These are phyloP conservation scores for Leishmania lainsoni DNA, from an alignment of 208 protist species.

Conservation along the genomic window DNA sequence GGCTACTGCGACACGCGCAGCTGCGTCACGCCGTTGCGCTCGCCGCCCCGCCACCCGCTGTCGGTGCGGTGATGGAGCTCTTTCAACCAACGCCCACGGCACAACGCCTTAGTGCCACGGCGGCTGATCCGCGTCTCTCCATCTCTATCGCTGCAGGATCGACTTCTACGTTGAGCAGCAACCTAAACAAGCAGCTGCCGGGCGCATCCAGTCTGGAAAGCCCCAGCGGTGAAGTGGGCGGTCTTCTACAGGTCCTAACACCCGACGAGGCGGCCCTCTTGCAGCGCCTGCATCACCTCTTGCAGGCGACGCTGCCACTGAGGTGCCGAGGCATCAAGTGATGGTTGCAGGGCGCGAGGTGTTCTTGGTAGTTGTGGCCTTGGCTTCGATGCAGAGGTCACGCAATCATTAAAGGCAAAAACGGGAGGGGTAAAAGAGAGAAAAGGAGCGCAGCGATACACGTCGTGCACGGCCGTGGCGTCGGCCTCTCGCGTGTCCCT, in stretches of 20 bases:
- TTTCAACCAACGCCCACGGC: neutral
- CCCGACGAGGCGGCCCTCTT: conserved; percentile 2
- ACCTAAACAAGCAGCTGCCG: no score
- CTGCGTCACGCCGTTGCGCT: conserved; percentile 15
- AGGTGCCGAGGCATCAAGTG: neutral
- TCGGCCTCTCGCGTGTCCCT: neutral
- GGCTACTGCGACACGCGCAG: conserved; percentile 3
- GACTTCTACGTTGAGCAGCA: neutral
- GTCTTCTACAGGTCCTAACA: neutral
- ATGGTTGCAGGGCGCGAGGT: neutral
- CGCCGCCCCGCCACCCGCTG: neutral
- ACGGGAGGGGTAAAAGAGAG: neutral
- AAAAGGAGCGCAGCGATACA: neutral
- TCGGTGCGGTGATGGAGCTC: conserved; percentile 5
- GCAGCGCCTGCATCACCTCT: conserved; percentile 4
- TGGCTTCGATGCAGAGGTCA: neutral
- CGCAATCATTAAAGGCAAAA: neutral
- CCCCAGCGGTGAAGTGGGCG: neutral
- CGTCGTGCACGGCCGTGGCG: neutral
- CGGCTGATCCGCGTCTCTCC: neutral
- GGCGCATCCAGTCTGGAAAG: neutral
- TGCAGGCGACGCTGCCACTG: neutral
- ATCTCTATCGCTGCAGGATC: neutral
- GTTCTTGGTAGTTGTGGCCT: neutral
- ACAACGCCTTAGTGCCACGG: neutral